Percentiles rank a stretch among this genome's conserved stretches.
These are phyloP conservation scores for Botrytis pseudocinerea DNA, from an alignment of 2,329 filamentous ascomycete species.

Conservation along the genomic window DNA sequence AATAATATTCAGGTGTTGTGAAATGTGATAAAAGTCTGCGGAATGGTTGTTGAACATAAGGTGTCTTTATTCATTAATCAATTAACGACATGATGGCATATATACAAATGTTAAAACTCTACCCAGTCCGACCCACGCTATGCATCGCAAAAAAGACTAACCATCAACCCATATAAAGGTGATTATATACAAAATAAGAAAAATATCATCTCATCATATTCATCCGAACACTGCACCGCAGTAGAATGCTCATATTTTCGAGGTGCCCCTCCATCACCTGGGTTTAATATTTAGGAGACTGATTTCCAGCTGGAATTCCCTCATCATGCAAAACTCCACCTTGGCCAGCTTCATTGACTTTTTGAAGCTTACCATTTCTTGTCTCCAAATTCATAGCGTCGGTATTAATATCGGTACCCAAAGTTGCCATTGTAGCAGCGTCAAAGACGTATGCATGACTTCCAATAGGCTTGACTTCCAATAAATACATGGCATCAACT, in stretches of 20 bases:
- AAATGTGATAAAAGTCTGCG: not conserved
- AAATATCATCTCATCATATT: not conserved
- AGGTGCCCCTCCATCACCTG: not conserved
- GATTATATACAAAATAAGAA: not conserved
- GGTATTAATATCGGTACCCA: conserved; percentile 15
- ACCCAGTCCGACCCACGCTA: not conserved
- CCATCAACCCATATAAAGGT: not conserved
- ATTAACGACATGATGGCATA: not conserved
- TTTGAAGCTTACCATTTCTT: conserved; percentile 14
- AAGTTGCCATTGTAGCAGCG: not conserved
- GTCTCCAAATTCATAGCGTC: conserved; percentile 18
- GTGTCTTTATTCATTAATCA: conserved; percentile 10
- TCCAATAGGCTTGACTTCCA: conserved; percentile 43
- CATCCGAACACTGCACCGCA: not conserved
- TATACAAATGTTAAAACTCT: not conserved
- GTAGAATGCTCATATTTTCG: not conserved
- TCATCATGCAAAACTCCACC: conserved; percentile 21
- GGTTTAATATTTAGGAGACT: not conserved
- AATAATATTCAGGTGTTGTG: not conserved
- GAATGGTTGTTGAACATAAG: too few species aligned
- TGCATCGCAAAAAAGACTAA: conserved; percentile 7
- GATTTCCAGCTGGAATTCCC: not conserved
- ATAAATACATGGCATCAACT: conserved; percentile 36
- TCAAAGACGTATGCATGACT: conserved; percentile 23
- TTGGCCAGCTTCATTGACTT: conserved; percentile 8